Evolutionary conservation across 345 rosid genomes (phyloP).

Genomic region (Euclidium syriacum): DNA sequence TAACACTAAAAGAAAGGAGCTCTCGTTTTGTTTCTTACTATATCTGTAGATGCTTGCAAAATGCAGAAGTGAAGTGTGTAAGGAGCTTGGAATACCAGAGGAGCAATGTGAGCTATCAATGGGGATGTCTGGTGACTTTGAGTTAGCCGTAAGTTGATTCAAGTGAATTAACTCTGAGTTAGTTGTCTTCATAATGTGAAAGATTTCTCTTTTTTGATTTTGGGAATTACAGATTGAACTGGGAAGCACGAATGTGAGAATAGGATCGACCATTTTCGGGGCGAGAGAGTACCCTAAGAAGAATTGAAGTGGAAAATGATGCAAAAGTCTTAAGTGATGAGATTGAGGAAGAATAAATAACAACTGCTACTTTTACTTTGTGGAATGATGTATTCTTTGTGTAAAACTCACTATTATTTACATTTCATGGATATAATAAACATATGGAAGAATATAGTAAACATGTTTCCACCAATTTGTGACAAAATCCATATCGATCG

Average conservation of each 20-base stretch:
- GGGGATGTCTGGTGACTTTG: conserved; percentile 98
- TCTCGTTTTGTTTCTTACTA: neutral
- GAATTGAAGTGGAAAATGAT: conserved; percentile 13
- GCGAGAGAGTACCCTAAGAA: conserved; percentile 83
- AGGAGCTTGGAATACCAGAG: conserved; percentile 69
- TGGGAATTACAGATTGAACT: conserved; percentile 61
- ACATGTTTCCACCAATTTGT: too few species aligned
- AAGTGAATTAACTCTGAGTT: neutral
- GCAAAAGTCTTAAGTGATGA: neutral
- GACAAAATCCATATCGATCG: too few species aligned
- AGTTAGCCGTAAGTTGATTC: conserved; percentile 68
- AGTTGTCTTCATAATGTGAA: neutral
- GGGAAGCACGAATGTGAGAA: conserved; percentile 91
- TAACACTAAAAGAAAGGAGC: neutral
- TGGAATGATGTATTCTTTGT: neutral
- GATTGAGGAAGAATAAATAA: conserved; percentile 3
- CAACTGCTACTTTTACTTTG: neutral
- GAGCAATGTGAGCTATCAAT: conserved; percentile 91
- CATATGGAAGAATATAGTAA: too few species aligned
- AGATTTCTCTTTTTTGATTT: neutral
- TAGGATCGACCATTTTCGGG: conserved; percentile 89
- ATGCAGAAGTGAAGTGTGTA: conserved; percentile 88
- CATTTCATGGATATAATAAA: too few species aligned
- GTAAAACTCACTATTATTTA: too few species aligned
- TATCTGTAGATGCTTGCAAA: conserved; percentile 61